These are phyloP conservation scores for Secale cereale DNA, from an alignment of 176 grass and related monocot species.

Conservation along the genomic window DNA sequence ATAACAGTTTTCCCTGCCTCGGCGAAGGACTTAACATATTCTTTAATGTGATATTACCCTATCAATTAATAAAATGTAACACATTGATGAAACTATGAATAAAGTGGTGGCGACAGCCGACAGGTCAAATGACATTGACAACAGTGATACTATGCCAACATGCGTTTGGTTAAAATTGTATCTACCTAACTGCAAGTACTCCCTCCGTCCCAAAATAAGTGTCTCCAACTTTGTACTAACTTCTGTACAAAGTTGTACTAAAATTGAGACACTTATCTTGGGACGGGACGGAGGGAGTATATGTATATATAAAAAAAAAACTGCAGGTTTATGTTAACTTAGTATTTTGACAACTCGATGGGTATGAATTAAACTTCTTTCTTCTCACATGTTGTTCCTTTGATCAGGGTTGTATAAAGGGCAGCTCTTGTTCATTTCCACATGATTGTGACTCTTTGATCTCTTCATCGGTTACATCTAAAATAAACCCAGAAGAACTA, in stretches of 20 bases:
- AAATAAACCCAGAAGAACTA: slow-evolving; percentile 48
- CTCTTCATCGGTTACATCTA: slow-evolving; percentile 20
- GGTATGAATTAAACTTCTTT: background rate
- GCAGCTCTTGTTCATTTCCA: slow-evolving; percentile 58
- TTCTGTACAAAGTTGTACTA: no score
- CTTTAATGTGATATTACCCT: background rate
- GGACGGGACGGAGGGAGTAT: background rate
- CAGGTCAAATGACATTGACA: slow-evolving; percentile 3
- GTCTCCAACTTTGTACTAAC: no score
- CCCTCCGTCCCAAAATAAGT: no score
- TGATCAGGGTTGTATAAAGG: slow-evolving; percentile 74
- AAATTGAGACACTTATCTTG: no score
- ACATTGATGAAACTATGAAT: background rate
- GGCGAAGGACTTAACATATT: background rate
- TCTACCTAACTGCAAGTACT: background rate
- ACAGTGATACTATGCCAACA: background rate
- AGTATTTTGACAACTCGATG: background rate
- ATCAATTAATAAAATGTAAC: slow-evolving; percentile 2
- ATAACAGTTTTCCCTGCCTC: background rate
- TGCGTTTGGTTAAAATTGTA: background rate
- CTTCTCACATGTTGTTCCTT: slow-evolving; percentile 16
- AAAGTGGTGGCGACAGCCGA: background rate
- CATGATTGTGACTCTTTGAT: slow-evolving; percentile 43
- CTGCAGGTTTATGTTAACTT: background rate
- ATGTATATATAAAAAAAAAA: background rate